Evolutionary conservation across 2,329 filamentous ascomycete genomes (phyloP).

Genomic region (Cladosporium sp.): DNA sequence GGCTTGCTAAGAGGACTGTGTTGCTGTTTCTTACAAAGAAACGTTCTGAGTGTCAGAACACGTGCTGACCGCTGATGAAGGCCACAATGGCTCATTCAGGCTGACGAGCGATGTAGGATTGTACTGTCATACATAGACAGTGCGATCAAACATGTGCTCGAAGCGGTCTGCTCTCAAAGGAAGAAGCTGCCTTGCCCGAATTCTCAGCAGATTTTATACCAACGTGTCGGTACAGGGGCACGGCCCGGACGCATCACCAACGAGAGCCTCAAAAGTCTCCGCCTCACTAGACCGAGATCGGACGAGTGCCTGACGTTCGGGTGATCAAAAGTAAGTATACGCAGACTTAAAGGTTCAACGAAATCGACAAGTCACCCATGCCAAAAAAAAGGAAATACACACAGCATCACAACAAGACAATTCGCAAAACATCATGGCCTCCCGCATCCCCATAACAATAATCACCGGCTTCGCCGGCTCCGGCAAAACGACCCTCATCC

Average conservation of each 20-base stretch:
- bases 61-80: neutral
- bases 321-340: conserved; percentile 1
- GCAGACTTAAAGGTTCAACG: conserved; percentile 11
- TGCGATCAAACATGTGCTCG: neutral
- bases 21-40: conserved; percentile 12
- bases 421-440: neutral
- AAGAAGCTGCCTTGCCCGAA: neutral
- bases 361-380: neutral
- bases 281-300: conserved; percentile 9
- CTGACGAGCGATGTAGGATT: neutral
- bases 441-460: conserved; percentile 80
- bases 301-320: conserved; percentile 12
- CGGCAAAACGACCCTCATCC: conserved; percentile 92
- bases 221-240: neutral
- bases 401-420: neutral
- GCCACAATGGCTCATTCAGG: neutral
- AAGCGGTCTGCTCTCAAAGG: neutral
- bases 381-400: neutral
- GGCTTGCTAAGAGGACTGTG: conserved; percentile 20
- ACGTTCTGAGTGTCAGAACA: neutral
- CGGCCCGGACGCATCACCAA: neutral
- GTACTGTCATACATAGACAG: neutral
- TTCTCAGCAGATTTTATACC: conserved; percentile 10
- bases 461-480: conserved; percentile 94
- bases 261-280: neutral